phyloP scores from a whole-genome alignment of 352 stramenopile genomes.

The Globisporangium middletonii region DNA sequence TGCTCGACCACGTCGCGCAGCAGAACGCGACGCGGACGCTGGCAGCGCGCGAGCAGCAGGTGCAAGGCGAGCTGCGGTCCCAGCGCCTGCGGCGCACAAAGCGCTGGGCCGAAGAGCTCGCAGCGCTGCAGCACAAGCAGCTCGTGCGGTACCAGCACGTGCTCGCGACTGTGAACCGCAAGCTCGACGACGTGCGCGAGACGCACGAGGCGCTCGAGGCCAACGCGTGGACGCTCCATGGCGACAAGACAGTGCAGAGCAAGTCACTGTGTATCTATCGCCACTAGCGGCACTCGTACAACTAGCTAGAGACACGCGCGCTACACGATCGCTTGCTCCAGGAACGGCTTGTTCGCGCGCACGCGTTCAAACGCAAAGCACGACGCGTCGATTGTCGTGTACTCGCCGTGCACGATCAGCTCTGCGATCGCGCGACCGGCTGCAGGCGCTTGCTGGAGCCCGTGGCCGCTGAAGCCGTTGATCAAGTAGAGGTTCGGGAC shows the following conservation, averaged over 20 bases:
- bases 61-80: conserved; percentile 21
- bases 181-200: conserved; percentile 50
- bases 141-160: conserved; percentile 59
- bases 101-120: conserved; percentile 47
- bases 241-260: conserved; percentile 3
- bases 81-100: conserved; percentile 36
- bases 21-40: conserved; percentile 35
- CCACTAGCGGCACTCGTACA: conserved; percentile 23
- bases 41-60: conserved; percentile 31
- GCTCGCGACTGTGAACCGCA: conserved; percentile 50
- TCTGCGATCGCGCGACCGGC: conserved; percentile 71
- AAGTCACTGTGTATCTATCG: conserved; percentile 63
- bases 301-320: not conserved
- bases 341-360: conserved; percentile 58
- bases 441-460: conserved; percentile 73
- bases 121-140: conserved; percentile 36
- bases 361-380: conserved; percentile 70
- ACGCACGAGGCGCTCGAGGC: conserved; percentile 18
- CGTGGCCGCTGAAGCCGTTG: conserved; percentile 83
- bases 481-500: conserved; percentile 78
- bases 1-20: conserved; percentile 48
- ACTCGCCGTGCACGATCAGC: conserved; percentile 62
- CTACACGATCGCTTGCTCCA: conserved; percentile 77
- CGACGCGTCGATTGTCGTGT: conserved; percentile 68
- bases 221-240: conserved; percentile 24